Base-by-base conservation (phyloP, 2,329 filamentous ascomycete species). In the Stromatinia cepivora region DNA sequence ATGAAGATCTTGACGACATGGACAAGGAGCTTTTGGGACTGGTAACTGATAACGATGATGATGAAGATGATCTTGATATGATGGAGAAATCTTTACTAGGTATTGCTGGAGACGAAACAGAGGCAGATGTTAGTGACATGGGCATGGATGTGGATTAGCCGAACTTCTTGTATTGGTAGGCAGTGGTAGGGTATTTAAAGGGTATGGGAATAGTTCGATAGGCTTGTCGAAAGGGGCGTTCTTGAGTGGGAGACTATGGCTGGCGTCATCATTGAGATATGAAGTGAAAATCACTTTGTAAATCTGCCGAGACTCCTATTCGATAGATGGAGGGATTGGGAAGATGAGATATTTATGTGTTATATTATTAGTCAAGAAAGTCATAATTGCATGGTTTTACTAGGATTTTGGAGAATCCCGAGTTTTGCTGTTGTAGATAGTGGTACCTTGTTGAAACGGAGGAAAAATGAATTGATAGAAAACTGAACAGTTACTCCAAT, bases 1-100 rank as follows among this genome's bases (percentile, higher is more conserved):
- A 80, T 10, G 84, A 86, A 53, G 83, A 83, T 58, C 81, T 87
- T 70, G 86, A 86, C 67, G 86, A 88, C 39, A 83, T 83, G 66
- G 84, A 87, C 22, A 83, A 85, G 74, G 85, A 86, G 66, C 77
- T 84, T 20, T 75, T 84, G 5, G 83, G 82, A 17, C 72, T 84
- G 48, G 84, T 80, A 2, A 82, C 79, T 62, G 82, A 80, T 15
- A 81, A 79, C 15, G 79, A 81, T 5, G 82, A 80, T 13, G 82
- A 81, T 11, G 78, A 82, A 48, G 80, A 81, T 31, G 82, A 79
- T 54, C 77, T 80, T 7, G 84, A 84, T 63, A 83, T 82, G 62
- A 84, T 84, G 11, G 81, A 81, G 15, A 83, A 83, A 57, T 74
- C 73, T 36, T 66, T 79, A 42, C 66, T 79, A 31, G 76, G 77